Conservation (phyloP, 257 asterid genomes). For the Leonotis leonurus region DNA sequence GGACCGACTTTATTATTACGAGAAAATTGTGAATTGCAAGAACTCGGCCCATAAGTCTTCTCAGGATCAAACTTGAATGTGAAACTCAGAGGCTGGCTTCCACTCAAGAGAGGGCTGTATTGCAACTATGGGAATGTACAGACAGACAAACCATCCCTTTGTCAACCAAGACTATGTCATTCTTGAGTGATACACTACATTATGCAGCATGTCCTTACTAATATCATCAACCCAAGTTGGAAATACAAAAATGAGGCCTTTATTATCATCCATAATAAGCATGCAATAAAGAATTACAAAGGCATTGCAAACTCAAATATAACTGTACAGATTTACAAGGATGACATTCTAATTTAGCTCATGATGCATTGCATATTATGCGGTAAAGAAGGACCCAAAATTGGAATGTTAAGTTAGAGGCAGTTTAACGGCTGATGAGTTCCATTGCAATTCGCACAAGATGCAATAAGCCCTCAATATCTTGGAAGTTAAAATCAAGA, state of each 20-base stretch:
- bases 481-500: conserved; percentile 89
- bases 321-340: conserved; percentile 54
- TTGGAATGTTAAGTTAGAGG: conserved; percentile 13
- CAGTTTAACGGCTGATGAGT: conserved; percentile 48
- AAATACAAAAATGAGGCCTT: conserved; percentile 14
- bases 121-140: neutral
- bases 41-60: conserved; percentile 3
- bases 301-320: conserved; percentile 25
- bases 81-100: neutral
- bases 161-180: conserved; percentile 12
- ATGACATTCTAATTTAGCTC: conserved; percentile 24
- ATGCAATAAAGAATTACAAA: conserved; percentile 24
- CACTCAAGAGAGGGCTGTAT: neutral
- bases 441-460: conserved; percentile 90
- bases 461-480: conserved; percentile 71
- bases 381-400: conserved; percentile 20
- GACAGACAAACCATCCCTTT: conserved; percentile 20
- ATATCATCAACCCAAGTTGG: no score
- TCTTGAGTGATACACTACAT: conserved; percentile 10
- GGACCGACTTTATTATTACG: conserved; percentile 3
- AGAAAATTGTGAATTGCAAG: conserved; percentile 1
- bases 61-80: neutral
- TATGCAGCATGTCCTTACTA: conserved; percentile 19
- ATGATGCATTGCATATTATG: conserved; percentile 14
- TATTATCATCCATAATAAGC: conserved; percentile 23